These are phyloP conservation scores for Coemansia sp. DNA, from an alignment of 192 early-diverging fungal genomes.

Conservation along the genomic window DNA sequence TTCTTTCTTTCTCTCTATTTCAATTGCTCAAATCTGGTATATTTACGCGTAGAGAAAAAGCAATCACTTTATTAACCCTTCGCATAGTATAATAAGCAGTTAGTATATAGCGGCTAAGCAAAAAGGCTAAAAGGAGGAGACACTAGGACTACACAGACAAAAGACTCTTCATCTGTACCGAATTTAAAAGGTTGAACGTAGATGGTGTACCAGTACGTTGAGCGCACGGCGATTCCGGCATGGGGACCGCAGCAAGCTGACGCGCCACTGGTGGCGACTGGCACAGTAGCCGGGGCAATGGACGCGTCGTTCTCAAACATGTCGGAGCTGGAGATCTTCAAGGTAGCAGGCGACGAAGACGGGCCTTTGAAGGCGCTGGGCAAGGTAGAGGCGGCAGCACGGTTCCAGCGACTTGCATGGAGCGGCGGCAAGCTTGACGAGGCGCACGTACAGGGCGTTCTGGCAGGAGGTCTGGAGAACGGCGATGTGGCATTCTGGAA, in stretches of 20 bases:
- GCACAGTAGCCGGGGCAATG: constrained; percentile 94
- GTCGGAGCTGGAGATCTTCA: constrained; percentile 87
- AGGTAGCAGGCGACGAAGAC: constrained; percentile 53
- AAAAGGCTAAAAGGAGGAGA: too few species aligned
- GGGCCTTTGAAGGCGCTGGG: constrained; percentile 12
- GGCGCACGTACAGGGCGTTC: constrained; percentile 58
- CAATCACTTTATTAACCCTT: too few species aligned
- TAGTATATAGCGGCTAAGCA: too few species aligned
- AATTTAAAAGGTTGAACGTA: too few species aligned
- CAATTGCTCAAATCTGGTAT: too few species aligned
- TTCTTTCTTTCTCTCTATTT: too few species aligned
- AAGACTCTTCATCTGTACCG: too few species aligned
- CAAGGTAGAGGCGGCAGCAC: constrained; percentile 36
- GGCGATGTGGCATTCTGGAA: constrained; percentile 91
- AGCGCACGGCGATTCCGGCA: constrained; percentile 82
- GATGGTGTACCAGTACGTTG: constrained; percentile 53
- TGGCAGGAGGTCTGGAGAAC: constrained; percentile 95
- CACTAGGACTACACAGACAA: too few species aligned
- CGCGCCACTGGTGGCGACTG: constrained; percentile 74
- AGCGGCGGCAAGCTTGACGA: constrained; percentile 10
- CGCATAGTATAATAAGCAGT: too few species aligned
- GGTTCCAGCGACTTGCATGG: constrained; percentile 93
- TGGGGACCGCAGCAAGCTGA: constrained; percentile 80
- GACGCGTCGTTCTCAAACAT: constrained; percentile 93
- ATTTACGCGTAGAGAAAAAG: too few species aligned